phyloP scores from a whole-genome alignment of 805 yeast genomes.

The Wickerhamiella sergipiensis region DNA sequence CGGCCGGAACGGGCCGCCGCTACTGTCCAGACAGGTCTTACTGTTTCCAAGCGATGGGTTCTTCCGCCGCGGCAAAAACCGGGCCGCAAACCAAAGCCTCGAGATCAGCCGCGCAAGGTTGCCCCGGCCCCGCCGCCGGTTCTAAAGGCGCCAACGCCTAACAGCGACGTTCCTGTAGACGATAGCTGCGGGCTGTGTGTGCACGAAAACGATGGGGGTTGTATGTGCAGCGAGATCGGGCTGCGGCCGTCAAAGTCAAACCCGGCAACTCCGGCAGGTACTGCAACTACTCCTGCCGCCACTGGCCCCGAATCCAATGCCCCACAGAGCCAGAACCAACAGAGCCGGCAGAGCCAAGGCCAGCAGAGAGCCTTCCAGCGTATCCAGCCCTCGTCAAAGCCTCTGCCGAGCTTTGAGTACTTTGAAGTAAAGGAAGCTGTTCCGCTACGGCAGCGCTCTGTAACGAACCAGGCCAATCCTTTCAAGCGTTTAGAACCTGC shows the following conservation, averaged over 20 bases:
- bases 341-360: no score
- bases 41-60: slow-evolving; percentile 69
- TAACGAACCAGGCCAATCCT: not conserved
- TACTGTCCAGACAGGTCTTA: slow-evolving; percentile 12
- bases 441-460: slow-evolving; percentile 8
- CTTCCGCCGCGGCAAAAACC: slow-evolving; percentile 76
- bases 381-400: not conserved
- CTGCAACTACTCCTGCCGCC: no score
- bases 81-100: slow-evolving; percentile 65
- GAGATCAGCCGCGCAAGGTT: slow-evolving; percentile 36
- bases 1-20: not conserved
- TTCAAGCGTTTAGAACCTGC: not conserved
- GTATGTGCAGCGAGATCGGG: slow-evolving; percentile 24
- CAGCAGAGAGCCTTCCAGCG: no score
- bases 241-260: slow-evolving; percentile 13
- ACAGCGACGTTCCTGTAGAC: slow-evolving; percentile 3
- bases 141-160: not conserved
- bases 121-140: not conserved
- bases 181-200: slow-evolving; percentile 24
- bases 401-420: not conserved
- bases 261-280: not conserved
- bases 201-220: slow-evolving; percentile 17
- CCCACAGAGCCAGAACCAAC: no score
- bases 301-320: no score
- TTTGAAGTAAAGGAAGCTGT: slow-evolving; percentile 4